These are phyloP conservation scores for Clarireedia sp. DNA, from an alignment of 2,329 filamentous ascomycete species.

Conservation along the genomic window DNA sequence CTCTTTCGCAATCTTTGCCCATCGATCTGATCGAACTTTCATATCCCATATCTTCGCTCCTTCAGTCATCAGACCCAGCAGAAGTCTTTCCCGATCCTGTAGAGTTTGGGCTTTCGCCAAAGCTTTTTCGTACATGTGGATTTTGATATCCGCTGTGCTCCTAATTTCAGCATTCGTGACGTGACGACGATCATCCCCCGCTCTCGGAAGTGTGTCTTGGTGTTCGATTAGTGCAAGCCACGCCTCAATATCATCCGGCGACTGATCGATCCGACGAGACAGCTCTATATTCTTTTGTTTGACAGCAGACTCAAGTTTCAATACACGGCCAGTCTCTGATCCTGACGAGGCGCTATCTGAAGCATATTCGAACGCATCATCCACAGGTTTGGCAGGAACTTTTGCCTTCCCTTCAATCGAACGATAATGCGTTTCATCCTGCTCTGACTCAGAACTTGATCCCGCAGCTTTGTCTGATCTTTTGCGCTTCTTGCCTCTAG, in stretches of 20 bases:
- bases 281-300: conserved; percentile 53
- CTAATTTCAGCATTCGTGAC: conserved; percentile 53
- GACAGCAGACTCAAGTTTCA: conserved; percentile 37
- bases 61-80: conserved; percentile 65
- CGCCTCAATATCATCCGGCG: conserved; percentile 57
- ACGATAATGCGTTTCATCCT: conserved; percentile 50
- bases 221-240: conserved; percentile 77
- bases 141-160: conserved; percentile 69
- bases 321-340: conserved; percentile 30
- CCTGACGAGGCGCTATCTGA: conserved; percentile 36
- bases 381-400: conserved; percentile 25
- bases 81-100: conserved; percentile 48
- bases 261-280: conserved; percentile 52
- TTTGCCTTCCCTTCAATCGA: conserved; percentile 60
- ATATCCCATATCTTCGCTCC: conserved; percentile 66
- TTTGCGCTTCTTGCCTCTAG: conserved; percentile 28
- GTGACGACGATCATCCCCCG: conserved; percentile 38
- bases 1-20: conserved; percentile 52
- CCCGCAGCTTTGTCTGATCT: conserved; percentile 21
- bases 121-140: conserved; percentile 74
- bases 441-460: conserved; percentile 35
- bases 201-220: conserved; percentile 60
- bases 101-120: conserved; percentile 45
- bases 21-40: conserved; percentile 52
- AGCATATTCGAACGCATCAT: conserved; percentile 36